phyloP scores from a whole-genome alignment of 2,329 filamentous ascomycete genomes.

The Hansfordia pulvinata region DNA sequence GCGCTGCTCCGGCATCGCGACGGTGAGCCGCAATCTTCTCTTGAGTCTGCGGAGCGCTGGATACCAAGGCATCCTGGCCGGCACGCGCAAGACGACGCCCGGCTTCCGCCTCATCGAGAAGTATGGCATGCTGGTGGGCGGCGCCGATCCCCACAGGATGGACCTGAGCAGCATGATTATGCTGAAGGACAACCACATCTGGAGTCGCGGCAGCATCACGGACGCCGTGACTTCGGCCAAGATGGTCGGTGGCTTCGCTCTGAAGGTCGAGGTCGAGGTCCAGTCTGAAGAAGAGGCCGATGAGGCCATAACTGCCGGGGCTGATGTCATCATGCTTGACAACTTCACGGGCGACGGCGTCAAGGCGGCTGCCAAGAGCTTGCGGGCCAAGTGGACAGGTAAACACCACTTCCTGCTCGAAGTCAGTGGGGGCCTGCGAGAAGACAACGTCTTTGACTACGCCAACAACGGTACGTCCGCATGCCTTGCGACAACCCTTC shows the following conservation, averaged over 20 bases:
- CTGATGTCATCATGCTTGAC: conserved; percentile 94
- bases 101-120: conserved; percentile 94
- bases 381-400: conserved; percentile 72
- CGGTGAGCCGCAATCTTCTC: conserved; percentile 44
- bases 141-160: conserved; percentile 82
- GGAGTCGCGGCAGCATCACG: conserved; percentile 77
- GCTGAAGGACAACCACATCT: conserved; percentile 98
- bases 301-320: conserved; percentile 79
- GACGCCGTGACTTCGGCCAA: conserved; percentile 76
- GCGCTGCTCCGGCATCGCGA: conserved; percentile 83
- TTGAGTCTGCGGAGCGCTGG: conserved; percentile 47
- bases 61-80: conserved; percentile 75
- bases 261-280: conserved; percentile 95
- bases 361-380: conserved; percentile 53
- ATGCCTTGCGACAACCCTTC: neutral
- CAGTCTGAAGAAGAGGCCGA: conserved; percentile 79
- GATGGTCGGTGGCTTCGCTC: conserved; percentile 70
- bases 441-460: conserved; percentile 72
- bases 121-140: conserved; percentile 92
- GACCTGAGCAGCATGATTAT: conserved; percentile 93
- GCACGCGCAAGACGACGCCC: conserved; percentile 92
- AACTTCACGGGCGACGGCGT: conserved; percentile 81
- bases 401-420: conserved; percentile 69
- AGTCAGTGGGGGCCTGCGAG: conserved; percentile 79
- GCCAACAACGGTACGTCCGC: conserved; percentile 51